Evolutionary conservation across 164 flowering plant genomes (phyloP).

Genomic region (Nymphaea thermarum): DNA sequence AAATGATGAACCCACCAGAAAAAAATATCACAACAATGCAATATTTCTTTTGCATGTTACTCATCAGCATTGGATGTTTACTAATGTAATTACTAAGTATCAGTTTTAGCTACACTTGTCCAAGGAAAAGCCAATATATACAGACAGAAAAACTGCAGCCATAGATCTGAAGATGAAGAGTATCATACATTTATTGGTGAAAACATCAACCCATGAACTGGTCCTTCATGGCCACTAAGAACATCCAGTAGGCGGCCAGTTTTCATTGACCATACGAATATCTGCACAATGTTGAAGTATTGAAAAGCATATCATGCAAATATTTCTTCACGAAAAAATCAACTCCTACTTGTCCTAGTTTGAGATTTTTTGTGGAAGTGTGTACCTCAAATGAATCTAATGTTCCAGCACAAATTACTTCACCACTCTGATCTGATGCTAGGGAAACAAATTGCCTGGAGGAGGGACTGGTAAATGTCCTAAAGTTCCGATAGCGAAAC

Average conservation of each 20-base stretch:
- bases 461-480: conserved; percentile 84
- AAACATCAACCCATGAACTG: conserved; percentile 93
- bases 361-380: neutral
- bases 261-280: conserved; percentile 99
- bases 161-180: neutral
- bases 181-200: conserved; percentile 83
- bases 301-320: neutral
- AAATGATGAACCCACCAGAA: too few relatives aligned
- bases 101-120: neutral
- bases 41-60: too few relatives aligned
- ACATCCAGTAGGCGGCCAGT: conserved; percentile 89
- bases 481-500: conserved; percentile 87
- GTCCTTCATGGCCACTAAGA: conserved; percentile 96
- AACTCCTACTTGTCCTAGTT: neutral
- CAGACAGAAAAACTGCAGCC: neutral
- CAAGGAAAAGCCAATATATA: neutral
- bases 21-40: too few relatives aligned
- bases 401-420: conserved; percentile 97
- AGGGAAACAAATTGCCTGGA: conserved; percentile 92
- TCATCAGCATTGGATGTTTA: too few relatives aligned
- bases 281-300: conserved; percentile 23
- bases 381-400: conserved; percentile 91
- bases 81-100: neutral
- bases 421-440: conserved; percentile 94
- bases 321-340: neutral